A percentile compares a stretch with the other conserved stretches of the same genome.
Evolutionary conservation across 345 rosid genomes (phyloP).

Genomic region (Trapa incisa): DNA sequence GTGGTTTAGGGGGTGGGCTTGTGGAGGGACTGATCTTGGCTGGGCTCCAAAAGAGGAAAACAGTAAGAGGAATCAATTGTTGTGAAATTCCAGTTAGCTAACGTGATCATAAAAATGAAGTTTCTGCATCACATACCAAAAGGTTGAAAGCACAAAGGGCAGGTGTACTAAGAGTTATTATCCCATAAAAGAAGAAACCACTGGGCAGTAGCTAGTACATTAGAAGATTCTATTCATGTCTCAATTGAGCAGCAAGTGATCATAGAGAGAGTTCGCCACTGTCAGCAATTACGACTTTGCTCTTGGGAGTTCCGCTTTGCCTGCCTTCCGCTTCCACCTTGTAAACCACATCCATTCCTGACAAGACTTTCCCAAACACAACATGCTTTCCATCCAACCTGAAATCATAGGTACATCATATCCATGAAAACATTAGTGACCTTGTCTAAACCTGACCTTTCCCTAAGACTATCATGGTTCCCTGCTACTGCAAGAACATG

Average conservation of each 20-base stretch:
- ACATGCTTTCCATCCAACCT: slow-evolving; percentile 97
- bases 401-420: not conserved
- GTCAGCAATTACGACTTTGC: slow-evolving; percentile 72
- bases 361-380: slow-evolving; percentile 87
- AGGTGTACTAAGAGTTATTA: no score
- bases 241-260: not conserved
- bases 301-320: slow-evolving; percentile 74
- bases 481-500: no score
- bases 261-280: slow-evolving; percentile 76
- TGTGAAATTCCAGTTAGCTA: no score
- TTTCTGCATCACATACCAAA: no score
- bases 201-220: no score
- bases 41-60: not conserved
- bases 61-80: no score
- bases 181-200: no score
- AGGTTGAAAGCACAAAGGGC: no score
- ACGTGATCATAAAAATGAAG: no score
- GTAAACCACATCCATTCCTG: slow-evolving; percentile 93
- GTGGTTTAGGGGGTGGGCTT: slow-evolving; percentile 74
- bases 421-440: not conserved
- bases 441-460: not conserved
- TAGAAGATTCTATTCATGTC: no score
- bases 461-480: no score
- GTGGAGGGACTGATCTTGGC: slow-evolving; percentile 62
- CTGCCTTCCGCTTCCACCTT: slow-evolving; percentile 86